A percentile compares a stretch with the other conserved stretches of the same genome.
phyloP scores from a whole-genome alignment of 495 filamentous ascomycete genomes.

The Eremomyces bilateralis region DNA sequence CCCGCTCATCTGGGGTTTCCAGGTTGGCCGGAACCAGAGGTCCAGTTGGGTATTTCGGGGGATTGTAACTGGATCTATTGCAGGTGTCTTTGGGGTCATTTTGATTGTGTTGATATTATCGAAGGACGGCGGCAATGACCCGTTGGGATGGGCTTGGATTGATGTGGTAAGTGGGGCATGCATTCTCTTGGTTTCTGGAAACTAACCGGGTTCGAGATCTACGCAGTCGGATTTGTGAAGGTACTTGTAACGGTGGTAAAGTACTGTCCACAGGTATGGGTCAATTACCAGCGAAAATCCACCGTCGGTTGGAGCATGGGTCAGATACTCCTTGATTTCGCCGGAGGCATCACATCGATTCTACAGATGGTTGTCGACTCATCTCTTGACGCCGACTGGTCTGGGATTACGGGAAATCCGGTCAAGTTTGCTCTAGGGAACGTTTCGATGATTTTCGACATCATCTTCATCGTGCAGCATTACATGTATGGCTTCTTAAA shows the following conservation, averaged over 20 bases:
- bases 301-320: slow-evolving; percentile 74
- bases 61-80: slow-evolving; percentile 41
- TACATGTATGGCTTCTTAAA: slow-evolving; percentile 25
- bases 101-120: slow-evolving; percentile 30
- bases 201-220: slow-evolving; percentile 31
- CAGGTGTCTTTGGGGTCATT: slow-evolving; percentile 30
- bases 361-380: slow-evolving; percentile 67
- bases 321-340: slow-evolving; percentile 68
- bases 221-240: slow-evolving; percentile 68
- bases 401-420: slow-evolving; percentile 74
- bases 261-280: slow-evolving; percentile 67
- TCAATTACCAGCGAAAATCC: slow-evolving; percentile 63
- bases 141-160: slow-evolving; percentile 44
- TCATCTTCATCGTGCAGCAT: slow-evolving; percentile 72
- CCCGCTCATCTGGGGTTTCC: slow-evolving; percentile 52
- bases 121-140: slow-evolving; percentile 31
- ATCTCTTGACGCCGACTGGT: slow-evolving; percentile 67
- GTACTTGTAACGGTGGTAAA: slow-evolving; percentile 75
- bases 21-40: slow-evolving; percentile 28
- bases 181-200: slow-evolving; percentile 1
- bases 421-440: slow-evolving; percentile 74
- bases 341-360: slow-evolving; percentile 64
- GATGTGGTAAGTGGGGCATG: slow-evolving; percentile 40
- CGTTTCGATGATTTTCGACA: slow-evolving; percentile 65
- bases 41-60: slow-evolving; percentile 44